phyloP scores from a whole-genome alignment of 768 basidiomycete species.

The Suillus decipiens region DNA sequence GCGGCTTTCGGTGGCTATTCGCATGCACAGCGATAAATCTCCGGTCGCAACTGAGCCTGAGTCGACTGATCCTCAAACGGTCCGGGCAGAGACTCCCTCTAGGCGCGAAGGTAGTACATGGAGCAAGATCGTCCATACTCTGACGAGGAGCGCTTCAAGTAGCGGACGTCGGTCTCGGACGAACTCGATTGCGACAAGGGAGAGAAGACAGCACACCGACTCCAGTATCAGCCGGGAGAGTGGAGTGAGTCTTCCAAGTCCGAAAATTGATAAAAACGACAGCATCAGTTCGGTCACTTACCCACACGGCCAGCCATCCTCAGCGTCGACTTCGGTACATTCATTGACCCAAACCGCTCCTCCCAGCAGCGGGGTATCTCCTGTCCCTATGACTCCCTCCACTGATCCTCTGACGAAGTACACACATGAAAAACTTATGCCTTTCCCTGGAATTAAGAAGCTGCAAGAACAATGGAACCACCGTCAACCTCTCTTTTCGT shows the following conservation, averaged over 20 bases:
- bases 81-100: slow-evolving; percentile 44
- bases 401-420: slow-evolving; percentile 69
- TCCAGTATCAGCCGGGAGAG: slow-evolving; percentile 77
- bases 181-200: slow-evolving; percentile 70
- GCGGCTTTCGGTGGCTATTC: slow-evolving; percentile 63
- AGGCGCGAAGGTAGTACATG: slow-evolving; percentile 69
- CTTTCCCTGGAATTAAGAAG: slow-evolving; percentile 85
- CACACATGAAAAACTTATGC: slow-evolving; percentile 77
- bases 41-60: slow-evolving; percentile 52
- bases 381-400: slow-evolving; percentile 74
- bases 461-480: slow-evolving; percentile 70
- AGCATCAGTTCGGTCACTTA: slow-evolving; percentile 32
- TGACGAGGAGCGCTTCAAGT: slow-evolving; percentile 65
- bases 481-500: slow-evolving; percentile 50
- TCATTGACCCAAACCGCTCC: slow-evolving; percentile 59
- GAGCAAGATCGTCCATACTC: slow-evolving; percentile 72
- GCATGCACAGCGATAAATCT: slow-evolving; percentile 61
- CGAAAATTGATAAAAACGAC: slow-evolving; percentile 58
- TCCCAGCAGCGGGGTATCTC: slow-evolving; percentile 63
- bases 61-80: slow-evolving; percentile 46
- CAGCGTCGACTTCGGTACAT: slow-evolving; percentile 62
- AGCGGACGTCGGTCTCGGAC: slow-evolving; percentile 77
- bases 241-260: slow-evolving; percentile 66
- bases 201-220: slow-evolving; percentile 68
- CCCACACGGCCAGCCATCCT: slow-evolving; percentile 59